A percentile compares a stretch with the other conserved stretches of the same genome.
Evolutionary conservation across 768 basidiomycete genomes (phyloP).

Genomic region (Naganishia randhawae): DNA sequence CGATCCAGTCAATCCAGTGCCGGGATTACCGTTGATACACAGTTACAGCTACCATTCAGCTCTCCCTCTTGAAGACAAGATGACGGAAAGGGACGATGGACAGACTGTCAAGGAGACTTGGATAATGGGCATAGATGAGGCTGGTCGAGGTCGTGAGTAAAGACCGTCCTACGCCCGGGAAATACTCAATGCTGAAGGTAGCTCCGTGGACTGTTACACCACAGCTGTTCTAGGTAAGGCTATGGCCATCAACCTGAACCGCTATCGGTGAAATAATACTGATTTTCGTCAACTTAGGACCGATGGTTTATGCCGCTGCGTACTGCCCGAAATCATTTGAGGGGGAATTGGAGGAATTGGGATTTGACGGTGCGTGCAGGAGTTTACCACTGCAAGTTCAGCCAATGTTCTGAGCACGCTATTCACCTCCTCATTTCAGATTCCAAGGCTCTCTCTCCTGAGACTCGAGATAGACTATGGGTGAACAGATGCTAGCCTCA

Average conservation of each 20-base stretch:
- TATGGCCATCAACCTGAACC: not conserved
- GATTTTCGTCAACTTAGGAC: constrained; percentile 50
- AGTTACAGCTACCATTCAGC: constrained; percentile 44
- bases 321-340: constrained; percentile 81
- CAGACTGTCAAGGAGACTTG: constrained; percentile 57
- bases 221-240: constrained; percentile 68
- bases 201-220: not conserved
- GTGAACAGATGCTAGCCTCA: constrained; percentile 59
- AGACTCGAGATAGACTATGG: constrained; percentile 57
- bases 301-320: constrained; percentile 91
- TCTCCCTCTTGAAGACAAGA: constrained; percentile 25
- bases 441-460: constrained; percentile 81
- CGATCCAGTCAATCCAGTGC: constrained; percentile 40
- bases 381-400: not conserved
- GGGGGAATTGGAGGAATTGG: constrained; percentile 68
- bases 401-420: not conserved
- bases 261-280: not conserved
- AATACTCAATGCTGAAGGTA: not conserved
- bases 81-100: constrained; percentile 10
- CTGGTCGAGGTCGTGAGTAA: constrained; percentile 71
- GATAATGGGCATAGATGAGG: constrained; percentile 98
- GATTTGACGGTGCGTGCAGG: constrained; percentile 86
- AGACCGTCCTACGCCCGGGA: not conserved
- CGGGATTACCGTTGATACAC: constrained; percentile 38
- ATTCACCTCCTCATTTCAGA: constrained; percentile 56